These are phyloP conservation scores for Nadsonia commutata DNA, from an alignment of 1,139 yeast genomes.

Conservation along the genomic window DNA sequence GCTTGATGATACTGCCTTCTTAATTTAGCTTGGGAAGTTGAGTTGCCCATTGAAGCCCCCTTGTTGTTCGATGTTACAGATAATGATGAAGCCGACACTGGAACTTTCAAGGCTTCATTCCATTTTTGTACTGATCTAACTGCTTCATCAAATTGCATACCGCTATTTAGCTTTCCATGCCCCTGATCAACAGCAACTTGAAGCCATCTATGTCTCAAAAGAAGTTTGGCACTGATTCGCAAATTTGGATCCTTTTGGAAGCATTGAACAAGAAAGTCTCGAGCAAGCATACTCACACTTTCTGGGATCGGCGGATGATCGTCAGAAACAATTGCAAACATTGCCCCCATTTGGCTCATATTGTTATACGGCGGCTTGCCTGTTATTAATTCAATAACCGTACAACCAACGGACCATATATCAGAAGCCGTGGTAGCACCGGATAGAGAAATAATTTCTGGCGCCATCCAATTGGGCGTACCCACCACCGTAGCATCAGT, in stretches of 20 bases:
- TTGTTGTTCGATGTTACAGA: background rate
- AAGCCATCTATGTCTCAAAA: constrained; percentile 54
- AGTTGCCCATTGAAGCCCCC: background rate
- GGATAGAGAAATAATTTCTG: constrained; percentile 62
- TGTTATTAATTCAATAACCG: constrained; percentile 72
- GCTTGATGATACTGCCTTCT: constrained; percentile 1
- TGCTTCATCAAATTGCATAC: constrained; percentile 18
- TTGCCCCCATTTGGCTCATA: constrained; percentile 69
- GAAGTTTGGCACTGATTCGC: constrained; percentile 40
- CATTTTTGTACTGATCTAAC: constrained; percentile 20
- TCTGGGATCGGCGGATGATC: constrained; percentile 67
- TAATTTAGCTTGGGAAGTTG: constrained; percentile 4
- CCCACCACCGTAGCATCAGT: constrained; percentile 31
- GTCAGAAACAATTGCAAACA: constrained; percentile 86
- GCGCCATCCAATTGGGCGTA: constrained; percentile 84
- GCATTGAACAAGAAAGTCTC: constrained; percentile 59
- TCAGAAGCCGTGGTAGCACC: constrained; percentile 77
- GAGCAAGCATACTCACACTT: constrained; percentile 30
- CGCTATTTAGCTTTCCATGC: constrained; percentile 5
- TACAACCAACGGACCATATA: constrained; percentile 81
- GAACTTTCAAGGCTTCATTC: constrained; percentile 13
- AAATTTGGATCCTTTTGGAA: constrained; percentile 61
- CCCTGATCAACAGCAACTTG: constrained; percentile 12
- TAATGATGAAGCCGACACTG: constrained; percentile 1
- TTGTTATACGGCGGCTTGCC: constrained; percentile 83